phyloP scores from a whole-genome alignment of 2,329 filamentous ascomycete genomes.

The Aspergillus nomiae region DNA sequence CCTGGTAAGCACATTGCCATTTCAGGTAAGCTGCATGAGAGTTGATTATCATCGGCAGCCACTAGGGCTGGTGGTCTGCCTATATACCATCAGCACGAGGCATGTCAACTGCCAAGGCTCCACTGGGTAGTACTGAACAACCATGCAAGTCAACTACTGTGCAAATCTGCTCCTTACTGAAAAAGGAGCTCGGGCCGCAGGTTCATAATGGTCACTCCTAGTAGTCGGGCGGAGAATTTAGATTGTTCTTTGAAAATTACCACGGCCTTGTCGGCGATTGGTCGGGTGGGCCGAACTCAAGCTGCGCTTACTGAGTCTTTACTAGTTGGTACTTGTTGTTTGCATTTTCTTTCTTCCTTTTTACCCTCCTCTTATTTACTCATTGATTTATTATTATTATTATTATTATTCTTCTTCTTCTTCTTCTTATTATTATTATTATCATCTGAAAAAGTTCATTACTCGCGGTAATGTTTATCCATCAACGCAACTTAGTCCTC shows the following conservation, averaged over 20 bases:
- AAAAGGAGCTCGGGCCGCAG: slow-evolving; percentile 21
- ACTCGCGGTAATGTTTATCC: not conserved
- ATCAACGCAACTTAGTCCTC: not conserved
- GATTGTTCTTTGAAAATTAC: slow-evolving; percentile 11
- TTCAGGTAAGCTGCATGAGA: slow-evolving; percentile 23
- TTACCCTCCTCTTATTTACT: not conserved
- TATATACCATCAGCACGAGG: slow-evolving; percentile 8
- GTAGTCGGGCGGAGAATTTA: slow-evolving; percentile 11
- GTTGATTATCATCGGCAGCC: slow-evolving; percentile 24
- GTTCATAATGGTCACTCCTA: slow-evolving; percentile 12
- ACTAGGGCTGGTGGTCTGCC: slow-evolving; percentile 14
- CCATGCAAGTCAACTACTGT: slow-evolving; percentile 16
- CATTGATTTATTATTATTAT: not conserved
- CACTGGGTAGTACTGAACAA: not conserved
- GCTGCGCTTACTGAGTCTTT: not conserved
- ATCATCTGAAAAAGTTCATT: not conserved
- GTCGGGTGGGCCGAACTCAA: slow-evolving; percentile 1
- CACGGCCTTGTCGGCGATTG: slow-evolving; percentile 9
- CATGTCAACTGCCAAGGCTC: slow-evolving; percentile 11
- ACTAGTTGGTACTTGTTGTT: not conserved
- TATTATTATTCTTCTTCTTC: not conserved
- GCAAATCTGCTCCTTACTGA: slow-evolving; percentile 7
- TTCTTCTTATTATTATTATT: not conserved
- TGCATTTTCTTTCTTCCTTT: not conserved
- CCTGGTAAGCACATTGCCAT: slow-evolving; percentile 18